Base-by-base conservation (phyloP, 768 basidiomycete genomes). In the Suillus discolor region DNA sequence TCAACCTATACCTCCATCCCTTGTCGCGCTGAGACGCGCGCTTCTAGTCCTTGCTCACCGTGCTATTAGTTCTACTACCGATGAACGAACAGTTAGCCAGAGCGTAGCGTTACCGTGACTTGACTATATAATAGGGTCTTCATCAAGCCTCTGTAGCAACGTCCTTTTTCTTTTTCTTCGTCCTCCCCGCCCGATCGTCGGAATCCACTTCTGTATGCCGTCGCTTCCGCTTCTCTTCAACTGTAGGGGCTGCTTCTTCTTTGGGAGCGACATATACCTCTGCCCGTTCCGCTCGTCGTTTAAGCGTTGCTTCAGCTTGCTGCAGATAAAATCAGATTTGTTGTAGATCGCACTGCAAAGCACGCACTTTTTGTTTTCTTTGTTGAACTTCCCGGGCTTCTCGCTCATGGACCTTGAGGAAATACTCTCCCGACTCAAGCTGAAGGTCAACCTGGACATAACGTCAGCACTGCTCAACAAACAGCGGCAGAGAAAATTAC, bases 401-500 rank as follows among this genome's bases (percentile, higher is more conserved):
- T 81, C 92, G 97, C 75, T 99, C 93, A 66, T 87, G 83, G 20
- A 91, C 80, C 75, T 97, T 97, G 80, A 99, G 90, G 84, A 99
- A 99, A 75, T 99, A 99, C 73, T 99, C 97, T 79, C 97, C 97
- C 2, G 92, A 92, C 74, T 97, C 97, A 69, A 99, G 83, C 83
- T 98, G 92, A 54, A 97, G 75, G 78, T 99, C 97, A 73, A 99
- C 82, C 90, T 94, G 18, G 5, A 13, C 59, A 66, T 23, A 8
- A 47, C 60, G 45, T 36, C 38, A 67, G 41, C 39, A 47, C 23
- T 13, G 15, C 15, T 72, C 45, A 72, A 63, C 9, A 18, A 18
- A 25, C 25, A 49, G 12, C 57, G 3, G 54, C 13, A 20, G 23
- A 44, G n/a, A 11, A 1, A 60, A 78, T 63, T 71, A 93, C 93